These are phyloP conservation scores for Garcia nutans DNA, from an alignment of 345 rosid genomes.

Conservation along the genomic window DNA sequence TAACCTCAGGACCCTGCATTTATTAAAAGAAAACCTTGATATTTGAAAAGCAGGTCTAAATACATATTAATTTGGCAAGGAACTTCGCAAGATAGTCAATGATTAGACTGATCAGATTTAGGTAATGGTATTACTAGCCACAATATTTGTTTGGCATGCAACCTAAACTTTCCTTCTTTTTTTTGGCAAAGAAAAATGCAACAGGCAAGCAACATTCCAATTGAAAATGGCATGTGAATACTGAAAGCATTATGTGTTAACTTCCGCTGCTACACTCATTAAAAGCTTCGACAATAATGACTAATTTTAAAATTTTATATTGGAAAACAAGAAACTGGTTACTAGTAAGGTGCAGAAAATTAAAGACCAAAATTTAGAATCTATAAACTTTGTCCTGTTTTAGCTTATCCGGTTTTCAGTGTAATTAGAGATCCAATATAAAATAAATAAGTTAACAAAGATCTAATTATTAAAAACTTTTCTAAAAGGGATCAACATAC, in stretches of 20 bases:
- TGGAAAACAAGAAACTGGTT: background rate
- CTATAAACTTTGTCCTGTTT: background rate
- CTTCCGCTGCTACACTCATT: background rate
- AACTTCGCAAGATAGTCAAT: background rate
- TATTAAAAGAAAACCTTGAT: slow-evolving; percentile 13
- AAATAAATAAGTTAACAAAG: background rate
- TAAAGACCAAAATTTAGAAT: background rate
- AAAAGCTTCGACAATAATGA: too few species aligned
- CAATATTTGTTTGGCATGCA: background rate
- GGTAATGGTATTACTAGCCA: background rate
- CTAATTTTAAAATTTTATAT: background rate
- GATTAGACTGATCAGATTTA: background rate
- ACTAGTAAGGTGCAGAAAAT: background rate
- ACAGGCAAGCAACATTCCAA: background rate
- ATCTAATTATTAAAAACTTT: background rate
- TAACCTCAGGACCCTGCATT: slow-evolving; percentile 92
- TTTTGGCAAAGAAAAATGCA: background rate
- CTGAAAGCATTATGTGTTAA: background rate
- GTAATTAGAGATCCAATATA: background rate
- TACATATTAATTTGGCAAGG: background rate
- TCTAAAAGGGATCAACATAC: slow-evolving; percentile 28
- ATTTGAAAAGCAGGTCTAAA: background rate
- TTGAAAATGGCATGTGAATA: background rate
- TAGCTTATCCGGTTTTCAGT: too few species aligned
- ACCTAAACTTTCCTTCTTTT: background rate